These are phyloP conservation scores for Agrocybe pediades DNA, from an alignment of 768 basidiomycete genomes.

Conservation along the genomic window DNA sequence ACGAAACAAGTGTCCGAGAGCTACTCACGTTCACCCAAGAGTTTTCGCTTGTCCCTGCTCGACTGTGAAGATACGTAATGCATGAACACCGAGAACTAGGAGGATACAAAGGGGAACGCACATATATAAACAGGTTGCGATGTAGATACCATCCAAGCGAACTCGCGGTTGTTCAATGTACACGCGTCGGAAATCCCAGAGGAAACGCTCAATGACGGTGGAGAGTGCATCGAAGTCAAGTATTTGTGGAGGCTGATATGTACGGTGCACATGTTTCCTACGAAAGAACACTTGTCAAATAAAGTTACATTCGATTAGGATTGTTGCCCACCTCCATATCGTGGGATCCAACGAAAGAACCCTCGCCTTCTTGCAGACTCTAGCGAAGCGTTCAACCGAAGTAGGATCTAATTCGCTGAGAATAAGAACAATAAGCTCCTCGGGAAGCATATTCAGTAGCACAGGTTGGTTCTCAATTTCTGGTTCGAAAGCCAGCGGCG, in stretches of 20 bases:
- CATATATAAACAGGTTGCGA: conserved; percentile 90
- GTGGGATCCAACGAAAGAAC: conserved; percentile 66
- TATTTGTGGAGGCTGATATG: conserved; percentile 81
- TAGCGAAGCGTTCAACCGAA: conserved; percentile 76
- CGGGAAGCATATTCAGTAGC: conserved; percentile 63
- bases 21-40: conserved; percentile 80
- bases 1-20: conserved; percentile 1
- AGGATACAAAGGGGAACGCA: conserved; percentile 34
- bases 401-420: conserved; percentile 67
- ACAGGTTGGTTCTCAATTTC: conserved; percentile 65
- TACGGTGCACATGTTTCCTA: conserved; percentile 63
- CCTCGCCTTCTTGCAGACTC: conserved; percentile 73
- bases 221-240: conserved; percentile 48
- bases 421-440: conserved; percentile 73
- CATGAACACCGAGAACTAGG: conserved; percentile 1
- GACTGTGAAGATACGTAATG: conserved; percentile 42
- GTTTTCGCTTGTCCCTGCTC: conserved; percentile 79
- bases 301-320: neutral
- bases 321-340: conserved; percentile 69
- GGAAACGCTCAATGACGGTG: conserved; percentile 51
- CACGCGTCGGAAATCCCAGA: conserved; percentile 69
- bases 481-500: conserved; percentile 58
- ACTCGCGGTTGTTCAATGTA: conserved; percentile 86
- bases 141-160: conserved; percentile 87
- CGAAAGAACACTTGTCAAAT: neutral